Evolutionary conservation across 2,329 filamentous ascomycete genomes (phyloP).

Genomic region (Trichoderma citrinoviride): DNA sequence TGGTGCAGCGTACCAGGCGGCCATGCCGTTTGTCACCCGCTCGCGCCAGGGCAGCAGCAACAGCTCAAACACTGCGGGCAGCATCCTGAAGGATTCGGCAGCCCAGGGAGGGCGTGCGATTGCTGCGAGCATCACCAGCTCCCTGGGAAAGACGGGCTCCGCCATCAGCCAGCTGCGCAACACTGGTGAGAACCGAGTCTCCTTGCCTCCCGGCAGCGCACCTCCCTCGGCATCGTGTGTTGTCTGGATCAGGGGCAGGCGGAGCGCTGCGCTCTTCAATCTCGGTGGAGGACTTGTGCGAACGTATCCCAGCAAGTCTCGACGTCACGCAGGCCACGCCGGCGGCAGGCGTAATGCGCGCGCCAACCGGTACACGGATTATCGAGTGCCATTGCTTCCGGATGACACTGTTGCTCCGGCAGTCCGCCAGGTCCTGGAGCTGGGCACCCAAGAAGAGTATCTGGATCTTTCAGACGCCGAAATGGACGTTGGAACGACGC

Average conservation of each 20-base stretch:
- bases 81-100: conserved; percentile 56
- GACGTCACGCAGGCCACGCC: conserved; percentile 51
- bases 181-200: conserved; percentile 71
- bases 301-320: conserved; percentile 59
- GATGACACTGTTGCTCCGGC: conserved; percentile 57
- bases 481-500: conserved; percentile 53
- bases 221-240: conserved; percentile 60
- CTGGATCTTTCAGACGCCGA: conserved; percentile 53
- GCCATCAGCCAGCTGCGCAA: conserved; percentile 69
- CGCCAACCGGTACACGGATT: conserved; percentile 61
- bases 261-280: conserved; percentile 61
- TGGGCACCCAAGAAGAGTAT: conserved; percentile 53
- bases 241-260: conserved; percentile 62
- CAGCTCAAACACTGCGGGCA: conserved; percentile 35
- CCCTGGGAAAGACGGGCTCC: conserved; percentile 69
- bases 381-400: conserved; percentile 62
- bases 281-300: conserved; percentile 65
- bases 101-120: conserved; percentile 70
- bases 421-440: conserved; percentile 52
- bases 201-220: conserved; percentile 57
- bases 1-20: conserved; percentile 67
- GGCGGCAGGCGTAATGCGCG: conserved; percentile 53
- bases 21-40: conserved; percentile 57
- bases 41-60: conserved; percentile 51
- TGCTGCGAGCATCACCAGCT: conserved; percentile 70